Base-by-base conservation (phyloP, 2,329 filamentous ascomycete genomes). In the Colletotrichum cuscutae region DNA sequence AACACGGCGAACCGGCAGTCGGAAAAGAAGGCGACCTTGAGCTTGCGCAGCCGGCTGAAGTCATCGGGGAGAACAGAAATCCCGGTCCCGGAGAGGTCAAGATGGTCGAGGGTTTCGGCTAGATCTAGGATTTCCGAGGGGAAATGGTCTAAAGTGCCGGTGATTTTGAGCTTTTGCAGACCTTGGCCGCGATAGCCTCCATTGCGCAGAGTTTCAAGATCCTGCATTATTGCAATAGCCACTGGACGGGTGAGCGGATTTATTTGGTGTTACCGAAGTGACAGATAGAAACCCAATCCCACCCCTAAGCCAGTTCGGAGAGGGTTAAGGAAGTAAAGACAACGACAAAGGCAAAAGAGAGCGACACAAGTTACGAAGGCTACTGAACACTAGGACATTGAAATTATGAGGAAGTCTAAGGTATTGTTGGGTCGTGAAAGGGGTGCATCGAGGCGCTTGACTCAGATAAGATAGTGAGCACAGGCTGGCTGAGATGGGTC, bases 51-150 rank as follows among this genome's bases (percentile, higher is more conserved):
- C 22, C 79, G 78, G 52, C 79, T 77, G 62, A 88, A 79, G 56
- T 82, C 78, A 5, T 80, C 73, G 1, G 86, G 85, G 8, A 88
- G 77, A 4, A 77, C 75, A 13, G 83, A 82, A 4, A 88, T 79
- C 0, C 81, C 80, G 0, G 84, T 87, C 13, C 81, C 82, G 0
- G 86, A 88, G n/a, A 88, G 82, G 74, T 88, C 86, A 9, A 88
- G 82, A 57, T 84, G 82, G 73, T 84, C 81, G 26, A 88, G 82
- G 4, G 82, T 83, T 22, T 79, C 75, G 46, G 83, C 84, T 26
- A 85, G 79, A 7, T 81, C 77, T 7, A 86, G 76, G 35, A 88
- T 82, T 71, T 84, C 81, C 1, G 68, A 53, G 1, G 85, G 86
- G 49, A 87, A 83, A 2, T 71, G 53, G 30, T 76, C 74, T 46